These are phyloP conservation scores for Pyricularia grisea DNA, from an alignment of 2,329 filamentous ascomycete species.

Conservation along the genomic window DNA sequence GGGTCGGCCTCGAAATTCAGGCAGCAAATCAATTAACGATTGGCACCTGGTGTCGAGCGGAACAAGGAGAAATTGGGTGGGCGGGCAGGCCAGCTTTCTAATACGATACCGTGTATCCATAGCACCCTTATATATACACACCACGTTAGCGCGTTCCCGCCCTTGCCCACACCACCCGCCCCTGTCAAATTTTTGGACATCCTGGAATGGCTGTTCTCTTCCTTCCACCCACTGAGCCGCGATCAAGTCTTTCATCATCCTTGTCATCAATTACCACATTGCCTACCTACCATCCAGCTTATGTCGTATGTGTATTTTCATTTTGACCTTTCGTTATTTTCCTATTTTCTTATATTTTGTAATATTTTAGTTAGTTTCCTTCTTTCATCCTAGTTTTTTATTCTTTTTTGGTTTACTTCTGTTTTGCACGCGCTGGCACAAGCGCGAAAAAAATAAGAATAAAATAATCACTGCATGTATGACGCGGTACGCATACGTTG, in stretches of 20 bases:
- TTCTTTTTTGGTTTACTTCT: neutral
- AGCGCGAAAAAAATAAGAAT: neutral
- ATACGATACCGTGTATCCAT: conserved; percentile 13
- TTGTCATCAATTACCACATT: neutral
- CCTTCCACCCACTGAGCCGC: neutral
- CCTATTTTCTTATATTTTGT: too few species aligned
- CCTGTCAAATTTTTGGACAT: conserved; percentile 5
- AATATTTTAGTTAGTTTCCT: too few species aligned
- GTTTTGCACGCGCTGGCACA: neutral
- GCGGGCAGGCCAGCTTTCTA: conserved; percentile 14
- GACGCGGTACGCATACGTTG: neutral
- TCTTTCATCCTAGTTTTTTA: neutral
- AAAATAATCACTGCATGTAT: neutral
- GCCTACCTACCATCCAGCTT: neutral
- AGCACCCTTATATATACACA: conserved; percentile 19
- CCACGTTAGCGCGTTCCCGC: conserved; percentile 10
- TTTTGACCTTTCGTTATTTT: neutral
- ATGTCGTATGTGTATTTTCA: neutral
- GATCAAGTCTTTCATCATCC: neutral
- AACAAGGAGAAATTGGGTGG: conserved; percentile 8
- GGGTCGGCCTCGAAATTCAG: neutral
- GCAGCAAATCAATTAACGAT: neutral
- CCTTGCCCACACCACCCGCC: conserved; percentile 2
- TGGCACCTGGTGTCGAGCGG: conserved; percentile 4
- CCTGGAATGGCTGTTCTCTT: conserved; percentile 3